Conservation (phyloP, 2,329 filamentous ascomycete species). For the Beauveria sp. region DNA sequence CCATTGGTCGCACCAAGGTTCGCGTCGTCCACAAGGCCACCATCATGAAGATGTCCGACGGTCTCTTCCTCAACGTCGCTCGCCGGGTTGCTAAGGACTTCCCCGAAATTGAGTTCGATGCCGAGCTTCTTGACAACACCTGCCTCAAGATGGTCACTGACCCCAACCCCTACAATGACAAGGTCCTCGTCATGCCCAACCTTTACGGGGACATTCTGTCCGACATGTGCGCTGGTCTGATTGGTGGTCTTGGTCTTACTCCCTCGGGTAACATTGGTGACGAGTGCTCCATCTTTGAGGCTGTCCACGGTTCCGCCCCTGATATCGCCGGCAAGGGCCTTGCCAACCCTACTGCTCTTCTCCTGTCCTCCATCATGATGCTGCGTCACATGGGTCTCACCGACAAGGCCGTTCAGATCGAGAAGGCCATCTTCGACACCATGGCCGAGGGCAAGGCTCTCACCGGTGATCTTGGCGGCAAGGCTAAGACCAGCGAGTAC, state of each 20-base stretch:
- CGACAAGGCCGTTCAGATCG: constrained; percentile 78
- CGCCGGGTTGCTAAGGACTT: constrained; percentile 87
- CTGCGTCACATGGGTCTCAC: constrained; percentile 92
- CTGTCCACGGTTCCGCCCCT: constrained; percentile 93
- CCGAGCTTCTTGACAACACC: constrained; percentile 97
- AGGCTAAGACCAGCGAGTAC: constrained; percentile 92
- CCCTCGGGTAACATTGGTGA: constrained; percentile 98
- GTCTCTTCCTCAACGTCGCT: constrained; percentile 88
- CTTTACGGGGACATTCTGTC: constrained; percentile 99
- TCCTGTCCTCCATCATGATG: constrained; percentile 99
- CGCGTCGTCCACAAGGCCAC: constrained; percentile 99
- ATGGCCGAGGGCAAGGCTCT: constrained; percentile 93
- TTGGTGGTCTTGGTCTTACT: constrained; percentile 92
- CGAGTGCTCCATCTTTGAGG: constrained; percentile 99
- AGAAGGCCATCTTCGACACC: constrained; percentile 91
- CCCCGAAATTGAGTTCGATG: constrained; percentile 92
- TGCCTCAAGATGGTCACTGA: constrained; percentile 99
- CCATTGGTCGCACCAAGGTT: constrained; percentile 92
- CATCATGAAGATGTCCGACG: constrained; percentile 99
- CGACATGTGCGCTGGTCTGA: constrained; percentile 98
- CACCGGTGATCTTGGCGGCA: constrained; percentile 93
- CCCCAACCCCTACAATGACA: constrained; percentile 95
- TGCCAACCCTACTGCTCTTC: constrained; percentile 92
- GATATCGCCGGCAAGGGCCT: constrained; percentile 95
- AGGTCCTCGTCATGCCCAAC: constrained; percentile 97